Percentiles rank a stretch among this genome's conserved stretches.
These are phyloP conservation scores for Sideroxylon spinosum DNA, from an alignment of 179 eudicot species.

Conservation along the genomic window DNA sequence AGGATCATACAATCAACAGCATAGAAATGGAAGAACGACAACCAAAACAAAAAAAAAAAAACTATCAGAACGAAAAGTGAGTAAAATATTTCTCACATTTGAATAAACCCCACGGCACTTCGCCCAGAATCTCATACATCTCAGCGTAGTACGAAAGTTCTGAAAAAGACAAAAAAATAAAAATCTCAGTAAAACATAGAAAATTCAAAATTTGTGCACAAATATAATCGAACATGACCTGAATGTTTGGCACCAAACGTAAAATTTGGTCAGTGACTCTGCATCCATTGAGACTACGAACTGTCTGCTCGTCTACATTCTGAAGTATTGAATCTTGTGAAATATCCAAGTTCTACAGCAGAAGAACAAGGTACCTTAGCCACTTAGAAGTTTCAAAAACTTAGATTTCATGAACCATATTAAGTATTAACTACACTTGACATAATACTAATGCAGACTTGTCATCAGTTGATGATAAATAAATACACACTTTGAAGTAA, in stretches of 20 bases:
- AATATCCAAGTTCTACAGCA: conserved; percentile 21
- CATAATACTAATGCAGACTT: no score
- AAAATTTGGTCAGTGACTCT: conserved; percentile 74
- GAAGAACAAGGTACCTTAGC: background rate
- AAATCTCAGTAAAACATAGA: background rate
- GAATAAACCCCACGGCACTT: conserved; percentile 57
- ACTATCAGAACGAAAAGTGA: background rate
- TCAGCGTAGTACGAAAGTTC: conserved; percentile 67
- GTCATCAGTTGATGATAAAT: no score
- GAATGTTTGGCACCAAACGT: conserved; percentile 63
- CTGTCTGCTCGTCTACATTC: conserved; percentile 62
- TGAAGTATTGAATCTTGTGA: no score
- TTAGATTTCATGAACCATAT: no score
- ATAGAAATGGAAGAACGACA: background rate
- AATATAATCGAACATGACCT: conserved; percentile 18
- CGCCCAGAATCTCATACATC: conserved; percentile 51
- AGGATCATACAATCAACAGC: background rate
- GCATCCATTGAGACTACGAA: conserved; percentile 81
- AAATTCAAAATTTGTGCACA: background rate
- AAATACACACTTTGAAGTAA: no score
- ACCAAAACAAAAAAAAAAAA: background rate
- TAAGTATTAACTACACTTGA: no score
- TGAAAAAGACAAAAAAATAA: conserved; percentile 19
- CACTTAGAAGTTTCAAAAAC: no score
- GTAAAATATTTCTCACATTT: conserved; percentile 29